A percentile compares a stretch with the other conserved stretches of the same genome.
Evolutionary conservation across 257 asterid species (phyloP).

Genomic region (Solanum chilense): DNA sequence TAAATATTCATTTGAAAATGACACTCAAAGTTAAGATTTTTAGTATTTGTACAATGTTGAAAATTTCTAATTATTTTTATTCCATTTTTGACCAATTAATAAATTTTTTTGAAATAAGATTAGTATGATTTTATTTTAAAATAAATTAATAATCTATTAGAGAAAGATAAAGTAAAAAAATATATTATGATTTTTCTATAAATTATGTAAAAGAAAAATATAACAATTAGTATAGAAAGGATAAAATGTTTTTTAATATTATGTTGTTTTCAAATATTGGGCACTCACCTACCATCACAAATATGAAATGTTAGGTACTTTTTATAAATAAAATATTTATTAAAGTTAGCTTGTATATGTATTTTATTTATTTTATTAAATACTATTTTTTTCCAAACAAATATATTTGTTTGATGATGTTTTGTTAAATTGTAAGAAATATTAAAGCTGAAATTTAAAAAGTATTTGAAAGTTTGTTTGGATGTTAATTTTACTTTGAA

Average conservation of each 20-base stretch:
- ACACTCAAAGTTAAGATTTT: neutral
- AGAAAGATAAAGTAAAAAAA: no score
- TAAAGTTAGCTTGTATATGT: neutral
- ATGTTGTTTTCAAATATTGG: neutral
- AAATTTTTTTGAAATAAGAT: no score
- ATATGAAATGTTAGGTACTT: neutral
- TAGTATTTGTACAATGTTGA: neutral
- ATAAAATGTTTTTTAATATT: no score
- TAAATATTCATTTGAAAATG: no score
- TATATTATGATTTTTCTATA: neutral
- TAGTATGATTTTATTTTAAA: no score
- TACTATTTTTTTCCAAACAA: neutral
- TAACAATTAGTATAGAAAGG: no score
- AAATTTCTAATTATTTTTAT: neutral
- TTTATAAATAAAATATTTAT: neutral
- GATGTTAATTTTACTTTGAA: neutral
- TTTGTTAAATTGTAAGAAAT: neutral
- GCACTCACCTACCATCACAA: neutral
- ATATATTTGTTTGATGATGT: neutral
- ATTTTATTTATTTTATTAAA: neutral
- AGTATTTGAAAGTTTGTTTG: neutral
- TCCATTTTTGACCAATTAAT: neutral
- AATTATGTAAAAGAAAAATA: no score
- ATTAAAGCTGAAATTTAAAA: neutral
- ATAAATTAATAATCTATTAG: no score